These are phyloP conservation scores for Choricystis sp. DNA, from an alignment of 139 green algal genomes.

Conservation along the genomic window DNA sequence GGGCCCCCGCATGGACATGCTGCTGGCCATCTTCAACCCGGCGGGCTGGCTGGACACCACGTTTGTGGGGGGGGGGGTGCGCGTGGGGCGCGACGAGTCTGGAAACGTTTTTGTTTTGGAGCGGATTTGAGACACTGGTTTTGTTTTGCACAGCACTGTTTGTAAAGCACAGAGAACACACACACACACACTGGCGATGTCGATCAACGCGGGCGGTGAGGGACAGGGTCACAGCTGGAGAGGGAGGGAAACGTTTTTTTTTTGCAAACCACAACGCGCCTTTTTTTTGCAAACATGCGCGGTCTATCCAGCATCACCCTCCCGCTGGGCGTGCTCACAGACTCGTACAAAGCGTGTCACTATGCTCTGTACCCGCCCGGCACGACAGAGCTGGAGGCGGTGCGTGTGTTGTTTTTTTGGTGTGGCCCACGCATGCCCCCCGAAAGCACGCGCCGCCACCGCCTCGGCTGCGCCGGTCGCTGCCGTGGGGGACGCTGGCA, in stretches of 20 bases:
- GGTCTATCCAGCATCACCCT: too few species aligned
- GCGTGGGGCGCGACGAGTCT: not conserved
- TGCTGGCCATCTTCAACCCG: not conserved
- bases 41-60: not conserved
- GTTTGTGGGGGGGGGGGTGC: not conserved
- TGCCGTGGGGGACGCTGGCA: not conserved
- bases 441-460: not conserved
- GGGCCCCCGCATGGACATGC: not conserved
- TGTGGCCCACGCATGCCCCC: not conserved
- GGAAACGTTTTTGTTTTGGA: not conserved
- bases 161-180: too few species aligned
- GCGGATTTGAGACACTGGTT: too few species aligned
- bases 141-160: too few species aligned
- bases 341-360: constrained; percentile 68
- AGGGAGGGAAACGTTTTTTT: too few species aligned
- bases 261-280: too few species aligned
- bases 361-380: constrained; percentile 56
- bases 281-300: too few species aligned
- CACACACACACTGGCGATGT: too few species aligned
- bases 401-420: constrained; percentile 18
- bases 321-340: constrained; percentile 54
- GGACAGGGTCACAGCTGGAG: too few species aligned
- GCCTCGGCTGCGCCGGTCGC: not conserved
- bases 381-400: constrained; percentile 60
- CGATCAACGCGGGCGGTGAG: too few species aligned